Base-by-base conservation (phyloP, 805 yeast species). In the Yamadazyma phyllophila region DNA sequence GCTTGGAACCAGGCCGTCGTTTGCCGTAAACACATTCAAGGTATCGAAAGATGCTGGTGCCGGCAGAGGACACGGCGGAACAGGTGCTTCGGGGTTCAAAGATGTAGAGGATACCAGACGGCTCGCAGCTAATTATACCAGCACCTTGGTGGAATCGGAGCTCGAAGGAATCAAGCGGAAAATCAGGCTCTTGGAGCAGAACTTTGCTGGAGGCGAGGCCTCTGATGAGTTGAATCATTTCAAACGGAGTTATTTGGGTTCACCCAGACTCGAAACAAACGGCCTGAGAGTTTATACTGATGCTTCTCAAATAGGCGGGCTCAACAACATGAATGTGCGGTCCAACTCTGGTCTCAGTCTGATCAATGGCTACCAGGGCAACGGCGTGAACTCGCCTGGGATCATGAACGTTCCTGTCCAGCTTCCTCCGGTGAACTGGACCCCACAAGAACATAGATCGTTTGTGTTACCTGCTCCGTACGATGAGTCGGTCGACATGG, bases 1-100 rank as follows among this genome's bases (percentile, higher is more conserved):
- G n/a, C 29, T 36, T 2, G 44, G 49, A 4, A 15, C 38, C 7
- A 41, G 32, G 20, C 49, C 49, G 7, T 14, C 38, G 14, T 46
- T 46, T 30, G 8, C 38, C 26, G 40, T 46, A 1, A 34, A 38
- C 2, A 36, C 26, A 4, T 26, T 43, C 16, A 38, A 32, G 15
- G 17, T 11, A 9, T n/a, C 31, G 15, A 29, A 8, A 29, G 31
- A 29, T 20, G 24, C 24, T 20, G 24, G 24, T 6, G 24, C 24
- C 6, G 24, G 24, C 24, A 6, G 24, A 20, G 24, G 24, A 3
- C 6, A 3, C 6, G 24, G 24, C 24, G 24, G 24, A 4, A 20
- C 24, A 6, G 24, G 24, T 20, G 24, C 6, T 20, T 20, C 24
- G 6, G 24, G 24, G 6, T 6, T 4, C 24, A 20, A 20, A 6